These are phyloP conservation scores for Cyberlindnera bimundalis DNA, from an alignment of 805 yeast species.

Conservation along the genomic window DNA sequence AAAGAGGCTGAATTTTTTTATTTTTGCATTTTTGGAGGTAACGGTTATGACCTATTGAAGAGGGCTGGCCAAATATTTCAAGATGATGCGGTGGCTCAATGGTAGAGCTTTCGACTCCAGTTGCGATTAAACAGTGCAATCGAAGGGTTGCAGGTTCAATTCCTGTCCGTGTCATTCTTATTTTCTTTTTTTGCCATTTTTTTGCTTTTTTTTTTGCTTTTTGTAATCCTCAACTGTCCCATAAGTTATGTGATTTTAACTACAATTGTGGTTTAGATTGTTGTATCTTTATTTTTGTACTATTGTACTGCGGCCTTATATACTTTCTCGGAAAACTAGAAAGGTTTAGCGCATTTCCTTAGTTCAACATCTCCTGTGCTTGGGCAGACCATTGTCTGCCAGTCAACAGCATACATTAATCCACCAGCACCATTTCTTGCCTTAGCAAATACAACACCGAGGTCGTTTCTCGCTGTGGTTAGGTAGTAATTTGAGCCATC, in stretches of 20 bases:
- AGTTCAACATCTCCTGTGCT: conserved; percentile 68
- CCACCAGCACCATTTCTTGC: conserved; percentile 65
- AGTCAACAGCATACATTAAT: conserved; percentile 83
- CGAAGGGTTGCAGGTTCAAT: conserved; percentile 87
- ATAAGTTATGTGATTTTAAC: too few relatives aligned
- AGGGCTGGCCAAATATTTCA: too few relatives aligned
- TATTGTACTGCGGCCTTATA: background rate
- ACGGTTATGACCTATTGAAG: too few relatives aligned
- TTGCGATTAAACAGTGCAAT: conserved; percentile 40
- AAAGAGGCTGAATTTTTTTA: too few relatives aligned
- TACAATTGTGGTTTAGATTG: background rate
- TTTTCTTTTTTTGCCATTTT: conserved; percentile 28
- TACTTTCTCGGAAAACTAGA: conserved; percentile 25
- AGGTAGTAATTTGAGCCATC: conserved; percentile 91
- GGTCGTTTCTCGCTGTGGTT: conserved; percentile 83
- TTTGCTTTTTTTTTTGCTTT: background rate
- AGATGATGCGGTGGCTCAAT: conserved; percentile 71
- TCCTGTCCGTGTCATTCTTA: conserved; percentile 73
- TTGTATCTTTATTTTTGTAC: background rate
- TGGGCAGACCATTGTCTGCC: conserved; percentile 91
- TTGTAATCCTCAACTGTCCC: background rate
- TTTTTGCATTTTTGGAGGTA: too few relatives aligned
- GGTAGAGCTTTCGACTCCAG: conserved; percentile 81
- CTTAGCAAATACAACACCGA: conserved; percentile 91
- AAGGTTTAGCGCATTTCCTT: conserved; percentile 93